phyloP scores from a whole-genome alignment of 768 basidiomycete species.

The Cystofilobasidium macerans region DNA sequence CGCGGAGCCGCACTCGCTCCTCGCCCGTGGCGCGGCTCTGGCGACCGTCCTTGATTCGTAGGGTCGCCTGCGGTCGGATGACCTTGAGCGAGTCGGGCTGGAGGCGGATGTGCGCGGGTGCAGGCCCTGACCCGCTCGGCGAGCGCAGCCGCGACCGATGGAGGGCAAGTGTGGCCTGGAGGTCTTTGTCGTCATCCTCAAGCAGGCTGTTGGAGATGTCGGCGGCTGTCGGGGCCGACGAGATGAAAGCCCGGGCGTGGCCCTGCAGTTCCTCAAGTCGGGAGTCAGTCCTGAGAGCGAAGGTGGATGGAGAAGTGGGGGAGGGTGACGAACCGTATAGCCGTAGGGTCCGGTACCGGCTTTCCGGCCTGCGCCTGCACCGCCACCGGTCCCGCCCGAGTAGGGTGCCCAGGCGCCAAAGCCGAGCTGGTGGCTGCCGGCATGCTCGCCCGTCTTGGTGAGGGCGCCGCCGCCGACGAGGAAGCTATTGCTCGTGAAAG shows the following conservation, averaged over 20 bases:
- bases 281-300: neutral
- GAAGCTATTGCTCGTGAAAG: constrained; percentile 20
- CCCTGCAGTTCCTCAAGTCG: constrained; percentile 3
- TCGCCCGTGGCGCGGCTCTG: too few relatives aligned
- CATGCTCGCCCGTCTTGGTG: constrained; percentile 6
- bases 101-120: neutral
- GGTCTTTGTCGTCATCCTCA: constrained; percentile 22
- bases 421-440: constrained; percentile 4
- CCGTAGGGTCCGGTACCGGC: constrained; percentile 9
- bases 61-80: constrained; percentile 1
- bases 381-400: constrained; percentile 8
- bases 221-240: constrained; percentile 17
- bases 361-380: constrained; percentile 21
- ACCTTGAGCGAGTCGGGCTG: constrained; percentile 13
- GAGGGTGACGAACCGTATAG: constrained; percentile 14
- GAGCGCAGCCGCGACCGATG: constrained; percentile 5
- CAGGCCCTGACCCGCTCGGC: neutral
- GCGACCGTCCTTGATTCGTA: neutral
- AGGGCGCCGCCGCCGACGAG: constrained; percentile 26
- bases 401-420: constrained; percentile 19
- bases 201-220: constrained; percentile 14
- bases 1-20: neutral
- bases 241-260: constrained; percentile 22
- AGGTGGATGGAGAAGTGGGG: neutral
- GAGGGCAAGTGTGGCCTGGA: constrained; percentile 10